A percentile compares a stretch with the other conserved stretches of the same genome.
phyloP scores from a whole-genome alignment of 106 monocot species.

The Triglochin maritima region DNA sequence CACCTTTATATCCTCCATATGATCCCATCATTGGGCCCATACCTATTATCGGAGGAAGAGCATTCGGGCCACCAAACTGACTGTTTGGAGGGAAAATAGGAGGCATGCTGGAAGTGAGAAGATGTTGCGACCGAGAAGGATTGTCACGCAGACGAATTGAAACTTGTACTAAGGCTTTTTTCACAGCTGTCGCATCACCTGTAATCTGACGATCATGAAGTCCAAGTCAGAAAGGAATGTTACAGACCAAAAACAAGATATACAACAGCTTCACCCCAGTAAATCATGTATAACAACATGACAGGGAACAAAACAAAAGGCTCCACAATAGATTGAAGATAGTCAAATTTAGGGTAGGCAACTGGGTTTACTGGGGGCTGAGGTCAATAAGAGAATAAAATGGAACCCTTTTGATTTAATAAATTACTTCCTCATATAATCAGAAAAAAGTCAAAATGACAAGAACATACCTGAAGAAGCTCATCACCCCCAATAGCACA shows the following conservation, averaged over 20 bases:
- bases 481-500: conserved; percentile 47
- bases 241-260: not conserved
- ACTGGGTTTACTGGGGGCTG: too few relatives aligned
- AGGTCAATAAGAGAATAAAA: not conserved
- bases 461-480: conserved; percentile 65
- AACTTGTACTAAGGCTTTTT: conserved; percentile 70
- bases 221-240: not conserved
- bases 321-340: too few relatives aligned
- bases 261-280: not conserved
- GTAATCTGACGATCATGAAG: conserved; percentile 38
- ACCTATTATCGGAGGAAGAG: conserved; percentile 37
- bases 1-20: conserved; percentile 73
- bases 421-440: too few relatives aligned
- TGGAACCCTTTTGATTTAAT: conserved; percentile 5
- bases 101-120: conserved; percentile 40
- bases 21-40: conserved; percentile 40
- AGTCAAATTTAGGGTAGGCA: too few relatives aligned
- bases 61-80: conserved; percentile 33
- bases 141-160: conserved; percentile 79
- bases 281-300: too few relatives aligned
- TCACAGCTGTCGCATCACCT: conserved; percentile 67
- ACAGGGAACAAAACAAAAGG: too few relatives aligned
- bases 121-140: conserved; percentile 79
- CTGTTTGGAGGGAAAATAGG: conserved; percentile 22
- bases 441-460: not conserved